Conservation (phyloP, 805 yeast genomes). For the Ogataea henricii region DNA sequence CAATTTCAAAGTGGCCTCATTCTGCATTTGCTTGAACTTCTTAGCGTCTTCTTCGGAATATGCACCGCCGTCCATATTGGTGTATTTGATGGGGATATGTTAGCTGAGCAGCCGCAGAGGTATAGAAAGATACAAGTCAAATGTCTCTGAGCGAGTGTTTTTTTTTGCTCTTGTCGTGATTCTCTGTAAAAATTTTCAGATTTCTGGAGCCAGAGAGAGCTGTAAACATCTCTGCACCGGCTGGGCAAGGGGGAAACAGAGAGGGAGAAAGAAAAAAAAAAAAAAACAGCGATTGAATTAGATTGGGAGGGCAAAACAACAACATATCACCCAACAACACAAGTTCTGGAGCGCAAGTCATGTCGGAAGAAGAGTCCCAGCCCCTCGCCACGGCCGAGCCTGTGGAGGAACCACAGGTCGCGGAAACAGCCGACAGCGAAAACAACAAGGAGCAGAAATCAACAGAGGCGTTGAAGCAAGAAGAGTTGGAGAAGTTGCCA, state of each 20-base stretch:
- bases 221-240: conserved; percentile 1
- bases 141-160: background rate
- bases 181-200: background rate
- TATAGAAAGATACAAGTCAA: background rate
- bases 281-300: background rate
- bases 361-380: conserved; percentile 4
- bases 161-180: background rate
- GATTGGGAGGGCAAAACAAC: background rate
- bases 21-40: conserved; percentile 63
- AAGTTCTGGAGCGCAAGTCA: conserved; percentile 1
- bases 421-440: background rate
- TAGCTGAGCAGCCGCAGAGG: too few species aligned
- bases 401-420: background rate
- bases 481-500: conserved; percentile 4
- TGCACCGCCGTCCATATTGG: conserved; percentile 28
- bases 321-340: background rate
- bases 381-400: background rate
- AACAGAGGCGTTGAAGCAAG: conserved; percentile 1
- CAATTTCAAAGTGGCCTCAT: conserved; percentile 56
- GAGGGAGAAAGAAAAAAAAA: background rate
- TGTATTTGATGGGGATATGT: background rate
- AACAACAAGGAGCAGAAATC: background rate
- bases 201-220: background rate
- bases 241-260: background rate
- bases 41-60: conserved; percentile 41